These are phyloP conservation scores for Pezicula carpinea DNA, from an alignment of 2,329 filamentous ascomycete species.

Conservation along the genomic window DNA sequence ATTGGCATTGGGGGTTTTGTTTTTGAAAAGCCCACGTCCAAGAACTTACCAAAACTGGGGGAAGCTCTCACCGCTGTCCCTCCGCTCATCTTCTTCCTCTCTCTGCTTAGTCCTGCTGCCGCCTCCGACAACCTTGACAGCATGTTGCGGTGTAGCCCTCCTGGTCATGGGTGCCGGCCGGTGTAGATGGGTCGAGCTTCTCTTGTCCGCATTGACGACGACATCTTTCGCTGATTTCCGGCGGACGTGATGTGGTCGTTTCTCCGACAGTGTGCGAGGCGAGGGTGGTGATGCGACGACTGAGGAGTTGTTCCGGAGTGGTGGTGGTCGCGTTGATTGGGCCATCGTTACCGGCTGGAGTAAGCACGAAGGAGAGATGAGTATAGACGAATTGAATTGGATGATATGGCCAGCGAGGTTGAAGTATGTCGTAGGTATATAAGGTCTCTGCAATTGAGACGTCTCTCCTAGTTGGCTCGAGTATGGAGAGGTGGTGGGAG, in stretches of 20 bases:
- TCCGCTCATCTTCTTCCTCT: conserved; percentile 14
- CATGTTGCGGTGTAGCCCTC: conserved; percentile 17
- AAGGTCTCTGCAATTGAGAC: too few species aligned
- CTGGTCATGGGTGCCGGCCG: conserved; percentile 16
- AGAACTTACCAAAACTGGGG: conserved; percentile 55
- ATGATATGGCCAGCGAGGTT: too few species aligned
- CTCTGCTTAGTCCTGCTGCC: conserved; percentile 14
- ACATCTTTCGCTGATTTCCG: neutral
- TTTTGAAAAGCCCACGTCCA: conserved; percentile 8
- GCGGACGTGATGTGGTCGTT: neutral
- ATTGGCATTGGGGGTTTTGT: conserved; percentile 1
- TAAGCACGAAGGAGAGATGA: neutral
- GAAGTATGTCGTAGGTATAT: neutral
- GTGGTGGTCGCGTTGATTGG: neutral
- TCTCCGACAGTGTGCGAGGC: neutral
- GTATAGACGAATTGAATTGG: neutral
- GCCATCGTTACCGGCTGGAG: neutral
- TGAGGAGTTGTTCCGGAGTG: neutral
- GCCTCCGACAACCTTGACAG: conserved; percentile 7
- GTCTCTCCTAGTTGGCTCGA: too few species aligned
- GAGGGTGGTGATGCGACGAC: neutral
- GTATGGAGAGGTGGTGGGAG: too few species aligned
- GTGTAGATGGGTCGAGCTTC: conserved; percentile 2
- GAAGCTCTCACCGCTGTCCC: conserved; percentile 56
- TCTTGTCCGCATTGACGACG: conserved; percentile 14